Evolutionary conservation across 2,329 filamentous ascomycete species (phyloP).

Genomic region (Pseudogymnoascus sp.): DNA sequence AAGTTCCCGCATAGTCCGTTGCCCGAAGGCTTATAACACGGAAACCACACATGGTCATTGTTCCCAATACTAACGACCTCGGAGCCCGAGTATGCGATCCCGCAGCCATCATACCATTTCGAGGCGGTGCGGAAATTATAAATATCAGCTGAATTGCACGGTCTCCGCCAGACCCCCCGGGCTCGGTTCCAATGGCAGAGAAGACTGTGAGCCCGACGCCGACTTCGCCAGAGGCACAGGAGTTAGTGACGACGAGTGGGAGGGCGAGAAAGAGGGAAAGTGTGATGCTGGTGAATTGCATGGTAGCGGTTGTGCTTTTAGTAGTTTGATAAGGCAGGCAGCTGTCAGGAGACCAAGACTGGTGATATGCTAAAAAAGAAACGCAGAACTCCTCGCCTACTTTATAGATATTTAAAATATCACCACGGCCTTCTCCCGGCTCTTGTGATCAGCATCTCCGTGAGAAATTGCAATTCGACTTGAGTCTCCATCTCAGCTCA

Average conservation of each 20-base stretch:
- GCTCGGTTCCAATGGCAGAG: neutral
- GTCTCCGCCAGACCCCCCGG: neutral
- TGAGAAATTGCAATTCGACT: neutral
- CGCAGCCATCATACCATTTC: neutral
- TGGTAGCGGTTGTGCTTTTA: neutral
- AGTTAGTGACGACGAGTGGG: neutral
- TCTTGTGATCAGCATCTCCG: neutral
- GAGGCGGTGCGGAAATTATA: neutral
- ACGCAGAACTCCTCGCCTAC: neutral
- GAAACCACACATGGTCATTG: neutral
- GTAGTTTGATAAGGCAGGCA: neutral
- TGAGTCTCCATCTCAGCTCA: neutral
- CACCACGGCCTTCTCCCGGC: neutral
- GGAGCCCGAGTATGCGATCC: neutral
- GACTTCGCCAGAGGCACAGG: neutral
- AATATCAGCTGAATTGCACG: neutral
- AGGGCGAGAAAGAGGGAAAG: neutral
- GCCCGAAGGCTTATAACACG: neutral
- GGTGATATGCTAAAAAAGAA: neutral
- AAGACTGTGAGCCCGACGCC: neutral
- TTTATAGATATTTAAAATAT: neutral
- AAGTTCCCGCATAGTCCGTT: neutral
- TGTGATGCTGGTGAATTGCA: neutral
- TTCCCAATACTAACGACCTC: neutral
- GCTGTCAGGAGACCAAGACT: neutral